Evolutionary conservation across 2,329 filamentous ascomycete genomes (phyloP), one percentile per base, ranked within the genome.

Genomic region (Colletotrichum sp.): DNA sequence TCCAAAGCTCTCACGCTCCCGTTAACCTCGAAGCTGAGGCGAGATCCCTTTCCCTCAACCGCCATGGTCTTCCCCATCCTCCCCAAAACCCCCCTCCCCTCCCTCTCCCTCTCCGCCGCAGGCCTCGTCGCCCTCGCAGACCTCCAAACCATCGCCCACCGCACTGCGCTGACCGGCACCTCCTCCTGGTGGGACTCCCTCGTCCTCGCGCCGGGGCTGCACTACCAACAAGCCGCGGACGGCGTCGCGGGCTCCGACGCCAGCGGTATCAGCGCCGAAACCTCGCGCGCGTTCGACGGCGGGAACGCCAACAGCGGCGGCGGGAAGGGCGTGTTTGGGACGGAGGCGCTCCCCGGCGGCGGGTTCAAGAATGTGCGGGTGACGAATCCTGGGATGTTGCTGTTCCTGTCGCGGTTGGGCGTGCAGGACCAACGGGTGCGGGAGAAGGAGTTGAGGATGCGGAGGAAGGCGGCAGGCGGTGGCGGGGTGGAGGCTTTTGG

Each of bases 121-220:
- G 91, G 90, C 9, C 86, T 93, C 10, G 83, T 93, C 27, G 90
- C 89, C 9, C 87, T 93, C 18, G 91, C 91, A 5, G 90, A 93
- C 75, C 86, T 93, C 52, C 85, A 86, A 43, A 91, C 89, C 3
- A 85, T 92, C 30, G 88, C 90, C 8, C 84, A 89, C 62, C 87
- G 91, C 8, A 93, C 91, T 4, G 88, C 87, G 18, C 85, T 92
- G 60, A 88, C 86, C 3, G 91, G 91, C 30, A 90, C 89, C 4
- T 89, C 90, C 2, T 88, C 87, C 3, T 90, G 89, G 85, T 83
- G 91, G 1, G 91, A 93, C 80, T 84, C 84, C 9, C 84, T 93
- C 13, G 84, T 93, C 15, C 85, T 93, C 4, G 90, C 89, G 3
- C 91, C 91, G 0, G 91, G 92, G 0, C 80, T 93, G 66, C 92